These are phyloP conservation scores for Geotrichum reessii DNA, from an alignment of 1,139 yeast species.

Conservation along the genomic window DNA sequence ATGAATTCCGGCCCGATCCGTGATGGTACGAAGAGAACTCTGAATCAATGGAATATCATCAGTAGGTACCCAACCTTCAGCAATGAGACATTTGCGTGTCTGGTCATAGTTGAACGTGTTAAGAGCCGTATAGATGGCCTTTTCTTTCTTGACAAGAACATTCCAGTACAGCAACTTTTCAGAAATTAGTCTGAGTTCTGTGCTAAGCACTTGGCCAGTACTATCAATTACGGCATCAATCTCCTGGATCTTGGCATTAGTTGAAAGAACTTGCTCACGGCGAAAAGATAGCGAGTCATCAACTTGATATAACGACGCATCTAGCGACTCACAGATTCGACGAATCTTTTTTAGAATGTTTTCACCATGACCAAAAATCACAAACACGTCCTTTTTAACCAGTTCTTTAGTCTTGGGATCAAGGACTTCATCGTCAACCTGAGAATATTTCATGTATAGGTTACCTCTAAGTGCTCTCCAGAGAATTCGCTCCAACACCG, in stretches of 20 bases:
- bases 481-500: slow-evolving; percentile 72
- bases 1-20: slow-evolving; percentile 52
- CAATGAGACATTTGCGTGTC: slow-evolving; percentile 79
- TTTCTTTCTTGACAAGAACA: slow-evolving; percentile 63
- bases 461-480: slow-evolving; percentile 95
- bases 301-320: slow-evolving; percentile 68
- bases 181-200: slow-evolving; percentile 74
- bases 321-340: slow-evolving; percentile 76
- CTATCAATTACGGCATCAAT: slow-evolving; percentile 64
- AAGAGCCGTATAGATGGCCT: slow-evolving; percentile 64
- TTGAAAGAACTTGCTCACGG: slow-evolving; percentile 51
- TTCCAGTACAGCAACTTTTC: slow-evolving; percentile 66
- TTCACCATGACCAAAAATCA: slow-evolving; percentile 85
- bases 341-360: slow-evolving; percentile 60
- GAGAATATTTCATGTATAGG: slow-evolving; percentile 65
- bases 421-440: slow-evolving; percentile 53
- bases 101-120: slow-evolving; percentile 81
- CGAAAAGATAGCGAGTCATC: slow-evolving; percentile 56
- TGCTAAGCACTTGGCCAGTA: slow-evolving; percentile 61
- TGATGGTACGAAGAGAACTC: slow-evolving; percentile 47
- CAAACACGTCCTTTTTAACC: slow-evolving; percentile 66
- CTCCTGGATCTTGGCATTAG: slow-evolving; percentile 55
- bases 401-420: slow-evolving; percentile 46
- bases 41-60: slow-evolving; percentile 46
- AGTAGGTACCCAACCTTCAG: slow-evolving; percentile 95